Percentiles rank a stretch among this genome's conserved stretches.
phyloP scores from a whole-genome alignment of 306 rosid genomes.

The Sphenostylis stenocarpa region DNA sequence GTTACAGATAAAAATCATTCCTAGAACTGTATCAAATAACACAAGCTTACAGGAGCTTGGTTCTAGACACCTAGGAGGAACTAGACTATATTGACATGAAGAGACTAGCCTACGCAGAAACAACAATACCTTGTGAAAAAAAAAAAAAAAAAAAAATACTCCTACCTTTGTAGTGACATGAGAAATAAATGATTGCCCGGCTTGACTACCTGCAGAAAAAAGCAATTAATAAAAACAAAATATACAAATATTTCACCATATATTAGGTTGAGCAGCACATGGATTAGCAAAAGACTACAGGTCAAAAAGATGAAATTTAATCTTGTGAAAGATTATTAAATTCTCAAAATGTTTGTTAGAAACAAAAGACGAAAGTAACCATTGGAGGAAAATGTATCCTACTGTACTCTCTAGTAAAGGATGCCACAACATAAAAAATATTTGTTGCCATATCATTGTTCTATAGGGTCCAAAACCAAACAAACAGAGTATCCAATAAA shows the following conservation, averaged over 20 bases:
- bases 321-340: neutral
- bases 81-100: slow-evolving; percentile 7
- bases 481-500: slow-evolving; percentile 2
- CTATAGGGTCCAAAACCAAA: neutral
- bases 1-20: neutral
- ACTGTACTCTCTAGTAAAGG: neutral
- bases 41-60: slow-evolving; percentile 13
- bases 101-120: slow-evolving; percentile 19
- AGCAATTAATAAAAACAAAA: slow-evolving; percentile 28
- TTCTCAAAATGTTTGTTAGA: neutral
- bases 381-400: neutral
- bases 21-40: neutral
- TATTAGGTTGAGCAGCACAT: neutral
- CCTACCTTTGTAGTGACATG: slow-evolving; percentile 81
- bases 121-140: slow-evolving; percentile 16
- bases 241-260: slow-evolving; percentile 13
- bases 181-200: slow-evolving; percentile 84
- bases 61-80: slow-evolving; percentile 1
- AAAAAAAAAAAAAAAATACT: neutral
- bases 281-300: neutral
- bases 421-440: neutral
- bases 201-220: slow-evolving; percentile 66
- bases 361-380: neutral
- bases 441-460: neutral
- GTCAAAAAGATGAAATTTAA: slow-evolving; percentile 13